These are phyloP conservation scores for Alisma plantagoaquatica DNA, from an alignment of 106 monocot genomes.

Conservation along the genomic window DNA sequence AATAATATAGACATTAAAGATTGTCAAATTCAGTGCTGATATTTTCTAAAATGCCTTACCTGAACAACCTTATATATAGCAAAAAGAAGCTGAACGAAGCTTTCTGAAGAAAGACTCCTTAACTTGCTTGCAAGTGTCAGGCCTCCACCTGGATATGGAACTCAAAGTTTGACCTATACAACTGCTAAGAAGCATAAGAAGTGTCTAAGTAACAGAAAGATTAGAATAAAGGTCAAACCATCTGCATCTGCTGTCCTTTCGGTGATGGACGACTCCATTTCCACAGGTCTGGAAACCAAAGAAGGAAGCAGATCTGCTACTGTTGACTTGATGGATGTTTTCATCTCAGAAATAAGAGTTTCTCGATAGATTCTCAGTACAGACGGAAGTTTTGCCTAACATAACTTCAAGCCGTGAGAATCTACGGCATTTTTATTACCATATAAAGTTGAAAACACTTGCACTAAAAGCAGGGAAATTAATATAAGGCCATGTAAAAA, in stretches of 20 bases:
- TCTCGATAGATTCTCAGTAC: slow-evolving; percentile 88
- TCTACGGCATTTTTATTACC: too few relatives aligned
- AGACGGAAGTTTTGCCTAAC: slow-evolving; percentile 78
- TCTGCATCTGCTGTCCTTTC: slow-evolving; percentile 71
- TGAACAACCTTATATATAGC: slow-evolving; percentile 85
- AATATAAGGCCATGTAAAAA: too few relatives aligned
- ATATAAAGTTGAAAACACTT: too few relatives aligned
- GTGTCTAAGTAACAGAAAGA: too few relatives aligned
- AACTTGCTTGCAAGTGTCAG: slow-evolving; percentile 86
- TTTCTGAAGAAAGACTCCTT: slow-evolving; percentile 76
- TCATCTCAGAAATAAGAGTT: slow-evolving; percentile 88
- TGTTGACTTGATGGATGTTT: slow-evolving; percentile 84
- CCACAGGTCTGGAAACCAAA: slow-evolving; percentile 48
- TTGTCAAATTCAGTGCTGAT: too few relatives aligned
- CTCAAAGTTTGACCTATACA: too few relatives aligned
- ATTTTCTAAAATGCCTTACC: too few relatives aligned
- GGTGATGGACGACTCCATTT: slow-evolving; percentile 40
- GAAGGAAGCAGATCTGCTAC: slow-evolving; percentile 85
- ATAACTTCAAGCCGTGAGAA: too few relatives aligned
- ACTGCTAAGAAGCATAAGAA: neutral
- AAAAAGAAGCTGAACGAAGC: slow-evolving; percentile 86
- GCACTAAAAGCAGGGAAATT: too few relatives aligned
- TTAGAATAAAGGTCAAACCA: slow-evolving; percentile 36
- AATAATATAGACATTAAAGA: neutral
- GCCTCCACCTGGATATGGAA: slow-evolving; percentile 64